phyloP scores from a whole-genome alignment of 202 grass and related monocot genomes.

The Elaeis oleifera region DNA sequence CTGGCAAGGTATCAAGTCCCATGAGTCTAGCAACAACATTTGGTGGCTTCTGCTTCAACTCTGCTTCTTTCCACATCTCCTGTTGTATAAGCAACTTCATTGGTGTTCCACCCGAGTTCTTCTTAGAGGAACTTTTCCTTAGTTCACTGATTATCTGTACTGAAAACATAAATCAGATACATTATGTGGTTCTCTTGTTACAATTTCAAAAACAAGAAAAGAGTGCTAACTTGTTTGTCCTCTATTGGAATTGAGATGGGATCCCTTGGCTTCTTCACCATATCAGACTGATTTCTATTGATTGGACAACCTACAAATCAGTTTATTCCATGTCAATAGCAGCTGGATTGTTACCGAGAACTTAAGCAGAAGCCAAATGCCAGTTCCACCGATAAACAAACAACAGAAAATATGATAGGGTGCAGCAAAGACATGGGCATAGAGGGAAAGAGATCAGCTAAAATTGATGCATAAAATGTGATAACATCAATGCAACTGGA shows the following conservation, averaged over 20 bases:
- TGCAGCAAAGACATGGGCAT: not conserved
- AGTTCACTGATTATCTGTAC: slow-evolving; percentile 5
- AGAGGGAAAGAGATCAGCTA: too few species aligned
- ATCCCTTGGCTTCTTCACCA: slow-evolving; percentile 28
- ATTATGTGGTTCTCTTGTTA: not conserved
- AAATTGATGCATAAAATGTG: too few species aligned
- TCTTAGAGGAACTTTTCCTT: not conserved
- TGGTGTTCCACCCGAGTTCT: slow-evolving; percentile 32
- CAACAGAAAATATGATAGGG: not conserved
- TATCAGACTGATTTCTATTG: slow-evolving; percentile 29
- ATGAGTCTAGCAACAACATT: slow-evolving; percentile 87
- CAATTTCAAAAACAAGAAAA: not conserved
- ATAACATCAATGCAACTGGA: too few species aligned
- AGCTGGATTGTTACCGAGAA: not conserved
- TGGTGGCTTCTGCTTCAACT: slow-evolving; percentile 40
- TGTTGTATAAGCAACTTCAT: slow-evolving; percentile 78
- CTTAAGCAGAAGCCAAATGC: too few species aligned
- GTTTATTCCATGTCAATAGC: slow-evolving; percentile 15
- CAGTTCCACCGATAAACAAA: too few species aligned
- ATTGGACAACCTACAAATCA: slow-evolving; percentile 29
- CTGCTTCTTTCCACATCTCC: slow-evolving; percentile 75
- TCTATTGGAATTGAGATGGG: slow-evolving; percentile 26
- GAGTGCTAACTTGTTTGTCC: slow-evolving; percentile 39
- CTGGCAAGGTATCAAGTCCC: slow-evolving; percentile 57
- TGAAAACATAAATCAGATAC: not conserved